A percentile compares a stretch with the other conserved stretches of the same genome.
Conservation (phyloP, 2,329 filamentous ascomycete genomes). For the Sclerotinia minor region DNA sequence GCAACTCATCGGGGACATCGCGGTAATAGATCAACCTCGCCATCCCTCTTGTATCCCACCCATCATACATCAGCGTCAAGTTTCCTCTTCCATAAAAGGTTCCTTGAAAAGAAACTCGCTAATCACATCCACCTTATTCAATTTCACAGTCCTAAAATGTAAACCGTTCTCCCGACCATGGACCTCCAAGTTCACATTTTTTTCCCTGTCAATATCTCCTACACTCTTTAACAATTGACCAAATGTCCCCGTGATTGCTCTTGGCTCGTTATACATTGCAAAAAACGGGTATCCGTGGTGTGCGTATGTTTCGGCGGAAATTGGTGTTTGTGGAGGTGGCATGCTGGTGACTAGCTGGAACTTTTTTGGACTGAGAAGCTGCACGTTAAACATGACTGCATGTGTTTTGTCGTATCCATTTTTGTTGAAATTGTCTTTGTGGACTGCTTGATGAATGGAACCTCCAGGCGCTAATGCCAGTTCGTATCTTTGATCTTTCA, state of each 20-base stretch:
- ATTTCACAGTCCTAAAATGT: neutral
- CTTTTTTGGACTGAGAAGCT: constrained; percentile 11
- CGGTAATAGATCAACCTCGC: neutral
- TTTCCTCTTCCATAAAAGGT: no score
- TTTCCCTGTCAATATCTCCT: neutral
- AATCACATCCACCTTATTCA: neutral
- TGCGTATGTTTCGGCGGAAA: neutral
- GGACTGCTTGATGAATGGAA: constrained; percentile 17
- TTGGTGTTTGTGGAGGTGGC: constrained; percentile 9
- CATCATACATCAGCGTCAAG: no score
- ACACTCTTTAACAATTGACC: neutral
- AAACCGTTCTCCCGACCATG: neutral
- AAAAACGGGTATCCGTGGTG: constrained; percentile 12
- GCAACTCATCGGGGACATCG: no score
- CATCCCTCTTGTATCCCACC: neutral
- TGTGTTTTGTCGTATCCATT: constrained; percentile 10
- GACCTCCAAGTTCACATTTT: neutral
- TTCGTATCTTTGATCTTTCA: neutral
- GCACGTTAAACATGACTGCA: constrained; percentile 6
- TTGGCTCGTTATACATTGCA: constrained; percentile 15
- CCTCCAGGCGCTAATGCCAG: constrained; percentile 2
- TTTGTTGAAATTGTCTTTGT: neutral
- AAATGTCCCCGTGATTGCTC: constrained; percentile 4
- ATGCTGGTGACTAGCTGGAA: constrained; percentile 12
- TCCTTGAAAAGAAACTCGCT: neutral